A percentile compares a stretch with the other conserved stretches of the same genome.
These are phyloP conservation scores for Colletotrichum destructivum DNA, from an alignment of 2,329 filamentous ascomycete genomes.

Conservation along the genomic window DNA sequence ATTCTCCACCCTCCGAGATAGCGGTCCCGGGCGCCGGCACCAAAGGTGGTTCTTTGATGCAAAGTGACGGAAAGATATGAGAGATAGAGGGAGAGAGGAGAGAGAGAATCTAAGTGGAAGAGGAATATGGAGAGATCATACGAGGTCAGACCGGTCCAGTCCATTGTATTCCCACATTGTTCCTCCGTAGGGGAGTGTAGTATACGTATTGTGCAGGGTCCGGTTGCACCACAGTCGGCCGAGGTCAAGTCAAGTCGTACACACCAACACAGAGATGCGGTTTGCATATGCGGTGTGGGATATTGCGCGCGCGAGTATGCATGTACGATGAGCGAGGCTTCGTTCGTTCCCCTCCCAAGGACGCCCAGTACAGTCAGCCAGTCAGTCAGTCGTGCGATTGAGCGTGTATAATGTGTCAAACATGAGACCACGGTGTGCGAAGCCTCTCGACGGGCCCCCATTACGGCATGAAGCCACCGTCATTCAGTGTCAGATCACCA, in stretches of 20 bases:
- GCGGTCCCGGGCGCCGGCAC: slow-evolving; percentile 39
- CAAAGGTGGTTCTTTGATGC: slow-evolving; percentile 14
- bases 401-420: slow-evolving; percentile 11
- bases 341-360: background rate
- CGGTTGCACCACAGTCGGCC: slow-evolving; percentile 28
- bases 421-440: slow-evolving; percentile 21
- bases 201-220: background rate
- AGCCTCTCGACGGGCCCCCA: slow-evolving; percentile 21
- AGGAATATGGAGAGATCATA: background rate
- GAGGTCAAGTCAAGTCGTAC: slow-evolving; percentile 9
- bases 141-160: background rate
- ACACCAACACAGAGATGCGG: slow-evolving; percentile 18
- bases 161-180: background rate
- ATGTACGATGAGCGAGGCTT: background rate
- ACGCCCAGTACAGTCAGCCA: background rate
- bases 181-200: background rate
- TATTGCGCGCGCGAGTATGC: slow-evolving; percentile 5
- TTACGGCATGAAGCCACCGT: slow-evolving; percentile 27
- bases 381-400: slow-evolving; percentile 2
- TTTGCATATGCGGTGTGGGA: slow-evolving; percentile 36
- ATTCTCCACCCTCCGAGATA: slow-evolving; percentile 35
- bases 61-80: background rate
- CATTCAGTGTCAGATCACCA: background rate
- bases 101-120: no score
- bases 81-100: no score